These are phyloP conservation scores for Yarrowia keelungensis DNA, from an alignment of 805 yeast genomes.

Conservation along the genomic window DNA sequence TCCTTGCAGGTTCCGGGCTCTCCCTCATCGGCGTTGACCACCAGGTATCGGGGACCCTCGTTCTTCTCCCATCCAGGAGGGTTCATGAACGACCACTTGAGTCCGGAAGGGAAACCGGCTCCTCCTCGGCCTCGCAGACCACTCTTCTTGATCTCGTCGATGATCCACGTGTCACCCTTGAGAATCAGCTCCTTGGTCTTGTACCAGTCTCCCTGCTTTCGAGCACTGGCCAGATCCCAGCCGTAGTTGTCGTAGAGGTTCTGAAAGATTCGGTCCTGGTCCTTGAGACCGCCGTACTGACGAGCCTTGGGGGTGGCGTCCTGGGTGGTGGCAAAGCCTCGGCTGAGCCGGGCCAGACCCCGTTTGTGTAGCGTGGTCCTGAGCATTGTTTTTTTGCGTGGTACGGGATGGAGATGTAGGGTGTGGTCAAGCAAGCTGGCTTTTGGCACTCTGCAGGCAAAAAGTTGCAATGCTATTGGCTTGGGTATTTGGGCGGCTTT, in stretches of 20 bases:
- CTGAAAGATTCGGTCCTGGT: constrained; percentile 86
- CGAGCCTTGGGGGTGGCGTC: constrained; percentile 46
- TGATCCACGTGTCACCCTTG: constrained; percentile 90
- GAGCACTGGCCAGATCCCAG: constrained; percentile 72
- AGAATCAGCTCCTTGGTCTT: constrained; percentile 84
- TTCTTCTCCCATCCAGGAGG: constrained; percentile 96
- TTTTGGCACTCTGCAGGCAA: constrained; percentile 9
- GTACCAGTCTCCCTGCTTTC: constrained; percentile 89
- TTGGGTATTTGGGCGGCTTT: constrained; percentile 8
- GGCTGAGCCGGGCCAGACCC: constrained; percentile 35
- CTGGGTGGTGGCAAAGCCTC: constrained; percentile 40
- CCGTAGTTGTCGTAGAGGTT: constrained; percentile 80
- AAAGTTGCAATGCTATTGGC: constrained; percentile 38
- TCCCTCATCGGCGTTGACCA: constrained; percentile 93
- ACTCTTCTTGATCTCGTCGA: constrained; percentile 82
- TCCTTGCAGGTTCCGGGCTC: constrained; percentile 96
- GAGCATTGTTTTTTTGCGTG: constrained; percentile 7
- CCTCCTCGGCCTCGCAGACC: constrained; percentile 94
- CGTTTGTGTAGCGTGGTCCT: constrained; percentile 38
- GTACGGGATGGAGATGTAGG: constrained; percentile 20
- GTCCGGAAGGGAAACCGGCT: constrained; percentile 91
- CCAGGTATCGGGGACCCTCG: constrained; percentile 85
- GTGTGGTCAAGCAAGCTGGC: constrained; percentile 25
- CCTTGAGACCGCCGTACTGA: constrained; percentile 75
- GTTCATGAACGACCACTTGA: constrained; percentile 93